Evolutionary conservation across 768 basidiomycete species (phyloP).

Genomic region (Suillus bovinus): DNA sequence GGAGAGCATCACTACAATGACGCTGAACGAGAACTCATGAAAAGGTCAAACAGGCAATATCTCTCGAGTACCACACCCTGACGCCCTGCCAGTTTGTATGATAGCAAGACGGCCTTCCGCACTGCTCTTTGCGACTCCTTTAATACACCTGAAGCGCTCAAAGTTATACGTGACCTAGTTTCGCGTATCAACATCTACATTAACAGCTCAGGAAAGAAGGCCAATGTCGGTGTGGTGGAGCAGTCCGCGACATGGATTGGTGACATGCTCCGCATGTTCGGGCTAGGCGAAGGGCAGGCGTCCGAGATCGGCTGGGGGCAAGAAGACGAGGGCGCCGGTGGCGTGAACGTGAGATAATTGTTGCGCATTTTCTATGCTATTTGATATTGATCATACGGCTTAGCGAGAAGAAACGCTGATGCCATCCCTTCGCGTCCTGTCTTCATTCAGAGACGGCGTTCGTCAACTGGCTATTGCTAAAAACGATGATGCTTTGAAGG

Average conservation of each 20-base stretch:
- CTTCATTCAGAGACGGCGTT: conserved; percentile 90
- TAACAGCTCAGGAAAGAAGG: conserved; percentile 55
- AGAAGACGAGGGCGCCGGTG: conserved; percentile 37
- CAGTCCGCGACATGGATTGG: conserved; percentile 69
- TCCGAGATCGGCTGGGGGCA: conserved; percentile 87
- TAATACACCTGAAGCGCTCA: conserved; percentile 87
- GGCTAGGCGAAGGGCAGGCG: conserved; percentile 69
- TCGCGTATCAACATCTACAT: conserved; percentile 89
- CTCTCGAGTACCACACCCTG: conserved; percentile 10
- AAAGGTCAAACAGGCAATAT: conserved; percentile 45
- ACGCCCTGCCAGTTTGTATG: conserved; percentile 55
- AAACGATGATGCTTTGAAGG: conserved; percentile 63
- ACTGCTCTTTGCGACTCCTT: conserved; percentile 93
- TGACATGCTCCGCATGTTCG: conserved; percentile 75
- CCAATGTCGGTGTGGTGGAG: conserved; percentile 65
- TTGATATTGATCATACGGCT: conserved; percentile 9
- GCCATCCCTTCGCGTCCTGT: conserved; percentile 85
- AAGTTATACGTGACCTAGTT: conserved; percentile 76
- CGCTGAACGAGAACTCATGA: conserved; percentile 67
- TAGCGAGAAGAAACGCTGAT: conserved; percentile 85
- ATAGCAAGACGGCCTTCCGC: conserved; percentile 78
- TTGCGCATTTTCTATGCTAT: conserved; percentile 1
- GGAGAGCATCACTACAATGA: conserved; percentile 65
- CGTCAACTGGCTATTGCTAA: conserved; percentile 78
- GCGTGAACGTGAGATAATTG: conserved; percentile 46